Base-by-base conservation (phyloP, 805 yeast genomes). In the Blastobotrys parvus region DNA sequence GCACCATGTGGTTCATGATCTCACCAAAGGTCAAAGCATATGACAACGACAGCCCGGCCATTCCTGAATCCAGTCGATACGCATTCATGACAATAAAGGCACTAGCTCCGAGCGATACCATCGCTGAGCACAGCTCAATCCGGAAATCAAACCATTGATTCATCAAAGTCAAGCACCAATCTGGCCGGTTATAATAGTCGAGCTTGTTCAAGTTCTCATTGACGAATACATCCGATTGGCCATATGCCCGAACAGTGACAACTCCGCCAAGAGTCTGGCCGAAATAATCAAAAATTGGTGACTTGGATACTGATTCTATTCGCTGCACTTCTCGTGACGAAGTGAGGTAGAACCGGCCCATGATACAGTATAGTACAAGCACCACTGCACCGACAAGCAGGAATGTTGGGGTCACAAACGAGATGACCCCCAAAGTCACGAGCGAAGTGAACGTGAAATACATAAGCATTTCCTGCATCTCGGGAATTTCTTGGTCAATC, bases 271-370 rank as follows among this genome's bases (percentile, higher is more conserved):
- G 70, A 3, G 97, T 87, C 65, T 90, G 98, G 16, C 95, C 80
- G 58, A 90, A 92, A 61, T 90, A 97, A 65, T 90, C 97, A 64
- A 87, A 95, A 46, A 90, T 89, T 25, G 98, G 98, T 2, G 96
- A 87, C 61, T 86, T 84, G 13, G 94, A 77, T 39, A 85, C 75
- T 1, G 97, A 83, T 54, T 90, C 97, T 56, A 71, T 77, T 57
- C 98, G 75, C 64, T 92, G 89, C 65, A 90, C 74, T 62, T 92
- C 97, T 63, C 97, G 78, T 4, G 97, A 87, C 35, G 85, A 74
- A 8, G 80, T 68, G 55, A 90, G 65, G 62, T 90, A 92, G 51
- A 82, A 76, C 25, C 69, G 56, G 20, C 69, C 56, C 34, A 95
- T 97, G 53, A 90, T 81, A 20, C 73, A 58, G 54, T 74, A 75